A percentile compares a stretch with the other conserved stretches of the same genome.
Conservation (phyloP, 1,284 basidiomycete species). For the Pyrrhoderma lamaoense region DNA sequence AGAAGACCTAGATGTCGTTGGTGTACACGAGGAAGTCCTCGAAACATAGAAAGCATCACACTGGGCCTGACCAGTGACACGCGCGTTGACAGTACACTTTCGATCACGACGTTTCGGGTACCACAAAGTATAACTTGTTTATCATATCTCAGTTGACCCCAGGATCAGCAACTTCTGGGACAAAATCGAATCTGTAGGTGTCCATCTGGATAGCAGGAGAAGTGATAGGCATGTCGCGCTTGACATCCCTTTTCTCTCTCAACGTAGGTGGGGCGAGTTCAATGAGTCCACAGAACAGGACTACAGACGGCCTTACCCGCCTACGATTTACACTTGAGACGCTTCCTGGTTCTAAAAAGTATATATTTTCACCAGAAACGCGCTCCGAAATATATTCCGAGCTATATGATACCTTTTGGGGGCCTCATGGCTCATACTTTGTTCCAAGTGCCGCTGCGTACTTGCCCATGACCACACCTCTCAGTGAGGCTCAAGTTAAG, state of each 20-base stretch:
- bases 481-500: slow-evolving; percentile 61
- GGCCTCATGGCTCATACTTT: slow-evolving; percentile 60
- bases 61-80: not conserved
- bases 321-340: slow-evolving; percentile 69
- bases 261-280: slow-evolving; percentile 19
- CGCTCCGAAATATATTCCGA: slow-evolving; percentile 72
- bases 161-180: too few species aligned
- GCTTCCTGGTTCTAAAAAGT: slow-evolving; percentile 70
- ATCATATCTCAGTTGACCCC: too few species aligned
- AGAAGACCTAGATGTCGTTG: too few species aligned
- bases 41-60: not conserved
- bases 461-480: slow-evolving; percentile 49
- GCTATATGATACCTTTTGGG: slow-evolving; percentile 75
- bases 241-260: slow-evolving; percentile 15
- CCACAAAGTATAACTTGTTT: not conserved
- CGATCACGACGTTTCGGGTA: not conserved
- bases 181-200: too few species aligned
- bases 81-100: slow-evolving; percentile 2
- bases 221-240: slow-evolving; percentile 10
- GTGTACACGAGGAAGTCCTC: too few species aligned
- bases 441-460: slow-evolving; percentile 54
- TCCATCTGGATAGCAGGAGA: too few species aligned
- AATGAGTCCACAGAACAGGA: slow-evolving; percentile 28
- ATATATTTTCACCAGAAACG: slow-evolving; percentile 61
- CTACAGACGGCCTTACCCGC: slow-evolving; percentile 55